Conservation (phyloP, 805 yeast species). For the Yarrowia keelungensis region DNA sequence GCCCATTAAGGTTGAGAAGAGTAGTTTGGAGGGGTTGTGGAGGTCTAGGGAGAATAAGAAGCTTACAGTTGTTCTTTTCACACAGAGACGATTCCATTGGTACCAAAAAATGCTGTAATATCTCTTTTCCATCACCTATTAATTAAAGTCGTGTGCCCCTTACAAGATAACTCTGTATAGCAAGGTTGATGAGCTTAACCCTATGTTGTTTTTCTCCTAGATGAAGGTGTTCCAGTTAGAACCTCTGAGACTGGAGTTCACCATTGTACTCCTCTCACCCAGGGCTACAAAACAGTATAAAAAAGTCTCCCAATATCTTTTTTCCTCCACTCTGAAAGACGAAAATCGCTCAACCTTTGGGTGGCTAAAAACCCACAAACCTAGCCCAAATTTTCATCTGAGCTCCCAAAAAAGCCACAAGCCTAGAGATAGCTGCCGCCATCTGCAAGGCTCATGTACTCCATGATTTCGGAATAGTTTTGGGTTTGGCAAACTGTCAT, state of each 20-base stretch:
- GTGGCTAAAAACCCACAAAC: neutral
- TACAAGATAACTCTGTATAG: conserved; percentile 5
- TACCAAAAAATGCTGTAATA: conserved; percentile 2
- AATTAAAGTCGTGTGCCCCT: conserved; percentile 23
- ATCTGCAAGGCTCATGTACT: conserved; percentile 14
- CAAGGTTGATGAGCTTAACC: conserved; percentile 16
- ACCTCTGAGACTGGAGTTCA: neutral
- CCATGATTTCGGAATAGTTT: conserved; percentile 28
- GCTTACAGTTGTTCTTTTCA: neutral
- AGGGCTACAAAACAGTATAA: neutral
- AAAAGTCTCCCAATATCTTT: neutral
- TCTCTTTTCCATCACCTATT: neutral
- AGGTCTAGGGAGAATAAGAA: neutral
- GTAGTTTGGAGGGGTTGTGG: neutral
- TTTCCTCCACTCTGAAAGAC: neutral
- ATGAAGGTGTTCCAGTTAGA: neutral
- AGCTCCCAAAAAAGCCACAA: neutral
- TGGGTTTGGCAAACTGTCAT: neutral
- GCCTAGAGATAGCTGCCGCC: conserved; percentile 1
- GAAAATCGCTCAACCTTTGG: neutral
- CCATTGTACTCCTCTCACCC: neutral
- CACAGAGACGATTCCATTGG: neutral
- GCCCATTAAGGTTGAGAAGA: neutral
- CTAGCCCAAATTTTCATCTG: conserved; percentile 5
- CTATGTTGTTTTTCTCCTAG: neutral